Evolutionary conservation across 768 basidiomycete species (phyloP).

Genomic region (Rhodotorula paludigena): DNA sequence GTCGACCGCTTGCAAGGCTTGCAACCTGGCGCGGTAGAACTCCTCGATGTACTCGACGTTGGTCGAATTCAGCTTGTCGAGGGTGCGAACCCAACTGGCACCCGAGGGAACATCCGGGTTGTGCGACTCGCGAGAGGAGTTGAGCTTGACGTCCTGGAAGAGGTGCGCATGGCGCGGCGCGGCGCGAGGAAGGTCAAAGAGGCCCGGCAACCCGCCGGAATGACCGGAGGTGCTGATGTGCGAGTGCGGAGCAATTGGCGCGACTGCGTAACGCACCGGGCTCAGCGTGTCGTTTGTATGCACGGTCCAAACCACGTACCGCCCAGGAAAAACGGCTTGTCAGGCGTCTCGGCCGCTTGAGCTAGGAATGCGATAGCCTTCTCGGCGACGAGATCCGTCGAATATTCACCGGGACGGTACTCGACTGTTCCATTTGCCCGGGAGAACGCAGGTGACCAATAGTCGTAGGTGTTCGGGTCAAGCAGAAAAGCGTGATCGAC

Average conservation of each 20-base stretch:
- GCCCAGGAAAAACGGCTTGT: constrained; percentile 37
- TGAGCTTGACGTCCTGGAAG: constrained; percentile 24
- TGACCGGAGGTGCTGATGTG: constrained; percentile 5
- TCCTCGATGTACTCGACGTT: constrained; percentile 35
- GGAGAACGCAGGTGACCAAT: constrained; percentile 21
- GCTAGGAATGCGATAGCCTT: constrained; percentile 22
- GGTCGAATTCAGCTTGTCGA: constrained; percentile 26
- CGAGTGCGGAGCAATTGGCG: constrained; percentile 25
- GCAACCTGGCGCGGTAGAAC: constrained; percentile 31
- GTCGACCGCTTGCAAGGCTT: constrained; percentile 36
- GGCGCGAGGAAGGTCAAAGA: constrained; percentile 15
- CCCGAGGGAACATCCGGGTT: constrained; percentile 28
- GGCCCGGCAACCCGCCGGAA: background rate
- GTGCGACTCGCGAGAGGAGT: constrained; percentile 4
- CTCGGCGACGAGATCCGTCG: constrained; percentile 33
- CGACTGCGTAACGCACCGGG: constrained; percentile 4
- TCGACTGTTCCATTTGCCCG: background rate
- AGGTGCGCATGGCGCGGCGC: constrained; percentile 32
- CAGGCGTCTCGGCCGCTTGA: constrained; percentile 1
- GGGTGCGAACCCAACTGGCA: constrained; percentile 34
- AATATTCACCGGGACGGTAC: constrained; percentile 19
- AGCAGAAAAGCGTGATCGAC: constrained; percentile 28
- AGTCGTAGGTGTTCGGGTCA: constrained; percentile 39
- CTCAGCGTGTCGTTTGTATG: background rate
- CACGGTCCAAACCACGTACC: background rate